These are phyloP conservation scores for Penicillium sp. DNA, from an alignment of 2,329 filamentous ascomycete genomes.

Conservation along the genomic window DNA sequence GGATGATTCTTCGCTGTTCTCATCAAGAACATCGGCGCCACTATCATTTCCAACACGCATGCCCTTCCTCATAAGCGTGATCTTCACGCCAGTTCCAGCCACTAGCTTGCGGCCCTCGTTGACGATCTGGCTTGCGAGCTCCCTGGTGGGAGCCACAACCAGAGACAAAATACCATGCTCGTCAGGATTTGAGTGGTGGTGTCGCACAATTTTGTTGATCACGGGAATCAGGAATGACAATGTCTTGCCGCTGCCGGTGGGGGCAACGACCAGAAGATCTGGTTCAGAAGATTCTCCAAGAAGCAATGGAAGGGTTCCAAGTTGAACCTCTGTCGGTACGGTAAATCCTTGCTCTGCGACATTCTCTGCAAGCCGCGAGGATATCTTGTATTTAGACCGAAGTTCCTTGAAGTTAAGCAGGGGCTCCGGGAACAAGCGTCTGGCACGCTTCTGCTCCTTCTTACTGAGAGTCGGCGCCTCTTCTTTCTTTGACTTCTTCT, in stretches of 20 bases:
- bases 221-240: conserved; percentile 86
- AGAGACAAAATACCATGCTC: conserved; percentile 64
- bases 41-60: conserved; percentile 60
- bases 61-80: conserved; percentile 80
- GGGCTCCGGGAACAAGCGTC: conserved; percentile 72
- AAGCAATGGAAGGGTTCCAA: conserved; percentile 78
- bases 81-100: conserved; percentile 70
- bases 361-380: conserved; percentile 71
- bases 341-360: conserved; percentile 79
- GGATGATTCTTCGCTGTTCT: conserved; percentile 38
- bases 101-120: conserved; percentile 80
- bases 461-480: conserved; percentile 39
- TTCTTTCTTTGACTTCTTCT: conserved; percentile 55
- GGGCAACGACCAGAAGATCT: conserved; percentile 83
- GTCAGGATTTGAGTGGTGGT: conserved; percentile 49
- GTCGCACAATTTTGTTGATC: conserved; percentile 68
- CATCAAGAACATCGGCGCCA: conserved; percentile 39
- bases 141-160: conserved; percentile 74
- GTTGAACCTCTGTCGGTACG: conserved; percentile 88
- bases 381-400: conserved; percentile 67
- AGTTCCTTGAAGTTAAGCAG: conserved; percentile 74
- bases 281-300: conserved; percentile 54
- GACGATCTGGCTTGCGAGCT: conserved; percentile 77
- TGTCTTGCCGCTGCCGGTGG: conserved; percentile 95
- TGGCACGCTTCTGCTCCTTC: conserved; percentile 50